Evolutionary conservation across 2,329 filamentous ascomycete genomes (phyloP).

Genomic region (Rhynchosporium agropyri): DNA sequence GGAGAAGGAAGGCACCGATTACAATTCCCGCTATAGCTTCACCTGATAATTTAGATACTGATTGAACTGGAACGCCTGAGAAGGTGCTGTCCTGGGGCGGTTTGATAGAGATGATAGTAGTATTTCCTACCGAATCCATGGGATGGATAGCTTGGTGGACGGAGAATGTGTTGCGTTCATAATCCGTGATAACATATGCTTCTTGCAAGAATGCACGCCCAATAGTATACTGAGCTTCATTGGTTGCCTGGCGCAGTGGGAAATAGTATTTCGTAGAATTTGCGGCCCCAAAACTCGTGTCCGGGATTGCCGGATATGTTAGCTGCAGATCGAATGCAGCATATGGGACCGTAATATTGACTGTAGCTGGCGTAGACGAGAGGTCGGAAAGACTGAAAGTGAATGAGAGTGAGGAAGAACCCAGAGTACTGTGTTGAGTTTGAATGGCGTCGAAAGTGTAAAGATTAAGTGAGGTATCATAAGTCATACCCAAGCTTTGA

Average conservation of each 20-base stretch:
- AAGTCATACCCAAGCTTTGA: constrained; percentile 62
- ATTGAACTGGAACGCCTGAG: constrained; percentile 20
- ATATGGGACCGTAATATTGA: constrained; percentile 43
- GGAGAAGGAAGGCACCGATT: constrained; percentile 27
- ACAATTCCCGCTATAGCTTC: constrained; percentile 37
- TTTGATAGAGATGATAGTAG: constrained; percentile 34
- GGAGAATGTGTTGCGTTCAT: constrained; percentile 41
- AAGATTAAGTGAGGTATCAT: constrained; percentile 63
- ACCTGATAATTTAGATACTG: constrained; percentile 12
- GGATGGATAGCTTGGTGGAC: constrained; percentile 41
- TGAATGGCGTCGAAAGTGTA: constrained; percentile 64
- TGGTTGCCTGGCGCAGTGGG: constrained; percentile 39
- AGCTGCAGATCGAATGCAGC: constrained; percentile 41
- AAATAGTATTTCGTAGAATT: constrained; percentile 46
- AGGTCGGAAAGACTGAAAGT: constrained; percentile 59
- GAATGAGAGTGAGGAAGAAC: constrained; percentile 52
- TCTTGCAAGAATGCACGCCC: constrained; percentile 44
- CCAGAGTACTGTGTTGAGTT: constrained; percentile 53
- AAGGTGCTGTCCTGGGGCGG: constrained; percentile 37
- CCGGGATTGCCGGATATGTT: constrained; percentile 40
- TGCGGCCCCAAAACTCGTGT: constrained; percentile 50
- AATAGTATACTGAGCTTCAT: constrained; percentile 41
- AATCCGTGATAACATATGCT: constrained; percentile 43
- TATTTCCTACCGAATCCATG: constrained; percentile 32
- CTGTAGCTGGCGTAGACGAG: constrained; percentile 47